A percentile compares a stretch with the other conserved stretches of the same genome.
These are phyloP conservation scores for Boletus subparvulus DNA, from an alignment of 768 basidiomycete genomes.

Conservation along the genomic window DNA sequence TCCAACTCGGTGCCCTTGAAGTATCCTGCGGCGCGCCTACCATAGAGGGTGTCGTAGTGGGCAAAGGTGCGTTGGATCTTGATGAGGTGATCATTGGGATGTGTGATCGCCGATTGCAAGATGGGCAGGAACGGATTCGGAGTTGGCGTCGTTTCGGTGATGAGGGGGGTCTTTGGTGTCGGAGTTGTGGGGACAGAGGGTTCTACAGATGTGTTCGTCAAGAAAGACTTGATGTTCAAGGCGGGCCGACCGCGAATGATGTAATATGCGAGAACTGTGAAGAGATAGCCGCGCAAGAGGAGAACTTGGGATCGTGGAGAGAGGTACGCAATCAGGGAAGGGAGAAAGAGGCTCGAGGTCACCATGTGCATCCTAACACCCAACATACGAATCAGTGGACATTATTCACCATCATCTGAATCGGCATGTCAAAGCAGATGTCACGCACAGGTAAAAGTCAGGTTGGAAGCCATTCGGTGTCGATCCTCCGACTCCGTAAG, in stretches of 20 bases:
- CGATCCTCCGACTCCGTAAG: conserved; percentile 59
- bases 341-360: conserved; percentile 33
- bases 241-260: conserved; percentile 29
- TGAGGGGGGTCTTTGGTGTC: background rate
- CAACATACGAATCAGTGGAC: background rate
- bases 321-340: conserved; percentile 21
- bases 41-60: conserved; percentile 35
- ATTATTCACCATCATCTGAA: too few relatives aligned
- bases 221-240: conserved; percentile 33
- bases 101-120: conserved; percentile 37
- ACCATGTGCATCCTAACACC: conserved; percentile 28
- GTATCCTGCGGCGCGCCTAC: conserved; percentile 26
- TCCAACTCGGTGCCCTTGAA: conserved; percentile 30
- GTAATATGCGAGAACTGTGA: conserved; percentile 28
- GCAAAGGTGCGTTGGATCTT: conserved; percentile 37
- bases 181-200: conserved; percentile 7
- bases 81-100: conserved; percentile 35
- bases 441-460: conserved; percentile 52
- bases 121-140: conserved; percentile 43
- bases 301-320: conserved; percentile 18
- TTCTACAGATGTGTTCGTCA: conserved; percentile 25
- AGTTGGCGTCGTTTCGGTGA: conserved; percentile 12
- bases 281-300: conserved; percentile 33
- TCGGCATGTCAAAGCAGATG: background rate
- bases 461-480: conserved; percentile 44